Conservation (phyloP, 371 early-diverging fungal genomes). For the Apophysomyces elegans region DNA sequence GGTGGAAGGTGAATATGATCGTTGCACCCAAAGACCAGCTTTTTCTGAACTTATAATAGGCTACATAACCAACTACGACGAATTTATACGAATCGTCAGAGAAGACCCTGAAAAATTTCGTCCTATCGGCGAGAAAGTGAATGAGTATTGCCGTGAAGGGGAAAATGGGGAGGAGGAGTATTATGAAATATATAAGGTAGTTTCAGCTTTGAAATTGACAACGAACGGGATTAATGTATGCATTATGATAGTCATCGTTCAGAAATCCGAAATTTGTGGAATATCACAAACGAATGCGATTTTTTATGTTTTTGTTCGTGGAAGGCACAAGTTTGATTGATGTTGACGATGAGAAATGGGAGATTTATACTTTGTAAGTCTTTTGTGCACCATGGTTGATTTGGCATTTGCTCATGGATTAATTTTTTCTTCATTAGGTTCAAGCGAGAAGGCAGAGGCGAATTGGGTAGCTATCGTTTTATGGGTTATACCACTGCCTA, state of each 20-base stretch:
- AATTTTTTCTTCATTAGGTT: conserved; percentile 23
- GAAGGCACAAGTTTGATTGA: conserved; percentile 93
- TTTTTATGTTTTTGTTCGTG: conserved; percentile 82
- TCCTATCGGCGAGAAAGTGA: conserved; percentile 75
- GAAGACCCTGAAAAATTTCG: conserved; percentile 62
- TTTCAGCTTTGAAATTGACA: not conserved
- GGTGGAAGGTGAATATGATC: not conserved
- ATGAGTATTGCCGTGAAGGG: conserved; percentile 59
- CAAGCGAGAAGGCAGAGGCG: conserved; percentile 29
- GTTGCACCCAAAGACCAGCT: not conserved
- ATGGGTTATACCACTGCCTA: conserved; percentile 85
- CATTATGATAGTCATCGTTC: conserved; percentile 35
- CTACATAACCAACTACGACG: conserved; percentile 56
- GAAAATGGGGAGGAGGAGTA: conserved; percentile 45
- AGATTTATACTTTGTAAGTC: conserved; percentile 68
- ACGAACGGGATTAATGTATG: not conserved
- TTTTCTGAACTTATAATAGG: conserved; percentile 28
- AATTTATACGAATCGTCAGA: conserved; percentile 64
- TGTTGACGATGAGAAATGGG: conserved; percentile 85
- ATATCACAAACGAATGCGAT: conserved; percentile 79
- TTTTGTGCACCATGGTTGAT: not conserved
- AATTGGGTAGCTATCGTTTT: conserved; percentile 60
- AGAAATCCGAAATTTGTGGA: conserved; percentile 65
- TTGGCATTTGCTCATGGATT: not conserved
- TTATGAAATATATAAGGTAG: conserved; percentile 81